Evolutionary conservation across 2,329 filamentous ascomycete genomes (phyloP), one percentile per base, ranked within the genome.

Genomic region (Hypoxylon sp.): DNA sequence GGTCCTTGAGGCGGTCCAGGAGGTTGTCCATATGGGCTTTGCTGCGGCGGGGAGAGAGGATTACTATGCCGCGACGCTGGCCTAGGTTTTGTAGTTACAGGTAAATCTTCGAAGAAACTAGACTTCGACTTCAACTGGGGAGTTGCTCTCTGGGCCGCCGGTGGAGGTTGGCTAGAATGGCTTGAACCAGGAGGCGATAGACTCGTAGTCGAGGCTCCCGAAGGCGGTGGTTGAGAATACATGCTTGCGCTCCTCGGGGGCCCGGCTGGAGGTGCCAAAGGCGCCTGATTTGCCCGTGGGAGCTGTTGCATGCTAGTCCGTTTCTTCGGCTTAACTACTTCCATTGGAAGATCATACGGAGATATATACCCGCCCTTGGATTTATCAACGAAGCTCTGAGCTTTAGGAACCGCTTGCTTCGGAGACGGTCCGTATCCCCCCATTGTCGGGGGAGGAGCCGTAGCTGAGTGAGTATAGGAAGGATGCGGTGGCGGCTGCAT

Each of bases 271-370:
- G 81, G 78, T 13, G 75, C 78, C 26, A 81, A 80, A 35, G 82
- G 76, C 42, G 82, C 76, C 5, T 82, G 77, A 33, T 85, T 81
- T 37, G 81, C 77, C 63, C 82, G 82, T 5, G 84, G 81, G 47
- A 86, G 80, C 58, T 87, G 87, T 65, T 88, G 88, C 74, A 87
- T 84, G 75, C 87, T 89, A 5, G 83, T 79, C 57, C 91, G 84
- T 83, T 92, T 91, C 78, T 90, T 85, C 75, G 91, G 89, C 73
- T 91, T 92, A 29, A 92, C 87, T 31, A 99, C 87, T 60, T 98
- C 95, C 81, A 96, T 93, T 3, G 96, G 96, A 19, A 99, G 85
- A 81, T 99, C 97, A 75, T 98, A 99, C 0, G 96, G 96, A 19
- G 95, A 98, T 53, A 91, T 87, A 78, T 99, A 99, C 6, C 95